These are phyloP conservation scores for Hypoxylon sp. DNA, from an alignment of 2,329 filamentous ascomycete genomes.

Conservation along the genomic window DNA sequence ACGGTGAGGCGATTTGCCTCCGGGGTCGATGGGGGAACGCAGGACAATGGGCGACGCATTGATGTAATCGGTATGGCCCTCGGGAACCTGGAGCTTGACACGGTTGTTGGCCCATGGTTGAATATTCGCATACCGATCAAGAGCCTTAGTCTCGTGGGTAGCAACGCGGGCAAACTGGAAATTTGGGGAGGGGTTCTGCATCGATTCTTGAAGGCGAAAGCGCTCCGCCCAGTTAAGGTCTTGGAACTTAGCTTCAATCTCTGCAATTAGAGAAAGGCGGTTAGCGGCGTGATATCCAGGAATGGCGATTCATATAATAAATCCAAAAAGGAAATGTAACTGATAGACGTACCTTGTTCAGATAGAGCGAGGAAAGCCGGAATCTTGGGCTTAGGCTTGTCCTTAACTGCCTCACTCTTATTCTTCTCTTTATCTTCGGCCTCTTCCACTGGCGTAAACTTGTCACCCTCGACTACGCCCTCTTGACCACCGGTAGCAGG, in stretches of 20 bases:
- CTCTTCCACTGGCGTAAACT: slow-evolving; percentile 32
- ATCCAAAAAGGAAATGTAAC: not conserved
- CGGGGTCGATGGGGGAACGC: slow-evolving; percentile 59
- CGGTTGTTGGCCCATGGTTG: slow-evolving; percentile 91
- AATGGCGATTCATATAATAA: not conserved
- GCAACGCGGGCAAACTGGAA: slow-evolving; percentile 67
- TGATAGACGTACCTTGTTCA: slow-evolving; percentile 61
- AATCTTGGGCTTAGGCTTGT: slow-evolving; percentile 53
- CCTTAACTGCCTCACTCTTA: slow-evolving; percentile 43
- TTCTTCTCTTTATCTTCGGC: slow-evolving; percentile 53
- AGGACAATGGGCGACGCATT: slow-evolving; percentile 83
- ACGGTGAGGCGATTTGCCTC: slow-evolving; percentile 60
- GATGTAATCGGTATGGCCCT: slow-evolving; percentile 82
- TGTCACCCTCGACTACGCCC: slow-evolving; percentile 51
- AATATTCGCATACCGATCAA: slow-evolving; percentile 92
- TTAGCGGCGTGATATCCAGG: slow-evolving; percentile 28
- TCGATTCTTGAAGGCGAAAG: slow-evolving; percentile 60
- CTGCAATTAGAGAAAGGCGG: slow-evolving; percentile 52
- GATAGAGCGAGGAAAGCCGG: slow-evolving; percentile 68
- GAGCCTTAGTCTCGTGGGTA: slow-evolving; percentile 68
- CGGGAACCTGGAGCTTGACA: slow-evolving; percentile 82
- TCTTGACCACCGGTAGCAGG: slow-evolving; percentile 57
- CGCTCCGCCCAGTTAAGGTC: slow-evolving; percentile 70
- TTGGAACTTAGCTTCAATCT: slow-evolving; percentile 66
- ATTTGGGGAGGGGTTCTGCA: slow-evolving; percentile 57